These are phyloP conservation scores for Ceratobasidium sp. DNA, from an alignment of 1,284 basidiomycete genomes.

Conservation along the genomic window DNA sequence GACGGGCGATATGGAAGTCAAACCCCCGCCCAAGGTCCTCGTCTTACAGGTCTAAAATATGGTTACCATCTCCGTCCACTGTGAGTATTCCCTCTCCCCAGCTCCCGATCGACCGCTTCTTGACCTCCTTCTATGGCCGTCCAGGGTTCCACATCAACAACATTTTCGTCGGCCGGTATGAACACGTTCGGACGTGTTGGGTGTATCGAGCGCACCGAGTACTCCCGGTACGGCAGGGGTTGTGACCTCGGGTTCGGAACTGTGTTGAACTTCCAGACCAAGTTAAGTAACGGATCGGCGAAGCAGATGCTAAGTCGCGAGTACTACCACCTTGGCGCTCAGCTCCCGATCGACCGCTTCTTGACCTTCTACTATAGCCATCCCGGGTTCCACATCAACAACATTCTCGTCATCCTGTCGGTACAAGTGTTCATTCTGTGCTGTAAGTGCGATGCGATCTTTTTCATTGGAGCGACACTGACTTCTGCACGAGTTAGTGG, in stretches of 20 bases:
- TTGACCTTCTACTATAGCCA: constrained; percentile 99
- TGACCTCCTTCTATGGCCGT: too few relatives aligned
- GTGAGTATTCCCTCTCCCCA: constrained; percentile 97
- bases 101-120: constrained; percentile 95
- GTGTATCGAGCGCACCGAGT: constrained; percentile 99
- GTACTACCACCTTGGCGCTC: constrained; percentile 99
- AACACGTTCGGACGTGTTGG: constrained; percentile 97
- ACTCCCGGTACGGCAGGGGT: constrained; percentile 98
- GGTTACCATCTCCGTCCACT: constrained; percentile 99
- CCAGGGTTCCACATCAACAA: too few relatives aligned
- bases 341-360: constrained; percentile 98
- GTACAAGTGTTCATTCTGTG: constrained; percentile 93
- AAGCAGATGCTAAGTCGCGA: constrained; percentile 99
- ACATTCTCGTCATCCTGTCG: constrained; percentile 96
- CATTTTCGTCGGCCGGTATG: constrained; percentile 99
- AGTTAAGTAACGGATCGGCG: constrained; percentile 99
- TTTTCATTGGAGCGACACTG: constrained; percentile 46
- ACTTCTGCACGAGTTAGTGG: constrained; percentile 69
- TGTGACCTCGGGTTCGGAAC: constrained; percentile 99
- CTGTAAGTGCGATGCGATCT: constrained; percentile 65
- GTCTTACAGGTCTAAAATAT: constrained; percentile 97
- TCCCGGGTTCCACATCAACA: constrained; percentile 99
- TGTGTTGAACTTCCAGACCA: constrained; percentile 99
- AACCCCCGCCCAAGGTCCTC: too few relatives aligned
- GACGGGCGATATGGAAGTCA: constrained; percentile 93